Percentiles rank a stretch among this genome's conserved stretches.
Conservation (phyloP, 176 grass and related monocot genomes). For the Metroxylon sagu region DNA sequence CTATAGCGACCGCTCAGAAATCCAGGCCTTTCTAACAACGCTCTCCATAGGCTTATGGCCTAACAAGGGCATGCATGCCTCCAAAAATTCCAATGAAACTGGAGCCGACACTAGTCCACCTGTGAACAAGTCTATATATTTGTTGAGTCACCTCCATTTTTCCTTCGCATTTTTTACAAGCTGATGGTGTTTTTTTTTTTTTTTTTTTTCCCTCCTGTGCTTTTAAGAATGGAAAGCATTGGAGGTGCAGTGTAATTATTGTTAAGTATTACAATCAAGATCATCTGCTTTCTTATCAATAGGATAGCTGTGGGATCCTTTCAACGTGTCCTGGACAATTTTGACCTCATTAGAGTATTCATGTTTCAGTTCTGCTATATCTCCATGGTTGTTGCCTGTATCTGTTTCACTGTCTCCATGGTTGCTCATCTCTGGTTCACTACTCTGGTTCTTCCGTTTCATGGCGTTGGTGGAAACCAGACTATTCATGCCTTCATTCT, state of each 20-base stretch:
- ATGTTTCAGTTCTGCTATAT: constrained; percentile 26
- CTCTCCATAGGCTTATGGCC: constrained; percentile 34
- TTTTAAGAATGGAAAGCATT: constrained; percentile 17
- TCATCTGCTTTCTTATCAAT: constrained; percentile 26
- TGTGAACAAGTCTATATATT: constrained; percentile 33
- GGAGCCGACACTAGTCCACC: constrained; percentile 78
- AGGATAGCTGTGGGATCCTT: background rate
- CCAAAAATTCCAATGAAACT: constrained; percentile 17
- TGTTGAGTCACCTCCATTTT: constrained; percentile 21
- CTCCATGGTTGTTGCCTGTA: background rate
- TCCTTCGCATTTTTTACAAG: constrained; percentile 21
- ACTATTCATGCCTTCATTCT: constrained; percentile 41
- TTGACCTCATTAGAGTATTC: constrained; percentile 38
- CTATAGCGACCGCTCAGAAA: constrained; percentile 9
- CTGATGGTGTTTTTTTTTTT: constrained; percentile 25
- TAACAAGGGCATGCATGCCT: constrained; percentile 23
- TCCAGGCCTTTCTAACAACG: constrained; percentile 22
- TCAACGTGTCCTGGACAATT: background rate
- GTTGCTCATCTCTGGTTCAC: background rate
- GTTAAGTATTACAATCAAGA: constrained; percentile 33
- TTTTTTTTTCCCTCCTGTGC: constrained; percentile 24
- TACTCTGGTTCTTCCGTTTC: constrained; percentile 54
- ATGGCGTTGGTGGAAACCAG: constrained; percentile 49
- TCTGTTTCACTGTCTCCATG: constrained; percentile 1
- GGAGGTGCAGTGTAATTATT: constrained; percentile 51